phyloP scores from a whole-genome alignment of 1,284 basidiomycete species.

The Irpex sp. region DNA sequence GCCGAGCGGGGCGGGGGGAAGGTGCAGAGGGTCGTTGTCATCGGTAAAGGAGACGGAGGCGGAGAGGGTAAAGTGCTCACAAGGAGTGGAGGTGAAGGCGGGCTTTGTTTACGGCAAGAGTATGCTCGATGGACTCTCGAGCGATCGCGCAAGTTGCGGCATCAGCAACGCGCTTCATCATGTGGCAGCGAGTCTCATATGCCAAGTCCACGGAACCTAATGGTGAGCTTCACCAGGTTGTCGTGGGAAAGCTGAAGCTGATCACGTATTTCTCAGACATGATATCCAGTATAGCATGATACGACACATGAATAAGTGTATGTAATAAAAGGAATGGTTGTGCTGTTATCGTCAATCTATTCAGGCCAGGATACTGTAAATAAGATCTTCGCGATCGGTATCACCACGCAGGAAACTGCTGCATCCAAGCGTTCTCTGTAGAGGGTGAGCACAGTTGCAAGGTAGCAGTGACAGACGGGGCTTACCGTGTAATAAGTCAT shows the following conservation, averaged over 20 bases:
- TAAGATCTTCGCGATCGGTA: not conserved
- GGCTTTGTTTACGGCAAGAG: not conserved
- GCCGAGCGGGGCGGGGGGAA: constrained; percentile 52
- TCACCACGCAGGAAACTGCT: not conserved
- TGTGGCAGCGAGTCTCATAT: not conserved
- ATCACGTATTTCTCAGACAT: too few species aligned
- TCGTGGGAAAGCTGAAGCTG: too few species aligned
- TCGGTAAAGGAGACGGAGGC: not conserved
- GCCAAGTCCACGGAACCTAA: not conserved
- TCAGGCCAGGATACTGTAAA: too few species aligned
- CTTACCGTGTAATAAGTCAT: not conserved
- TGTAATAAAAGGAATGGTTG: not conserved
- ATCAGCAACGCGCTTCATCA: not conserved
- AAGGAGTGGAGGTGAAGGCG: not conserved
- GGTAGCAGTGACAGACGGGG: too few species aligned
- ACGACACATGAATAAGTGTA: not conserved
- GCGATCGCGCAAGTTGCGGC: not conserved
- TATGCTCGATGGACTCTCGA: not conserved
- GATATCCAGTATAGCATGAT: not conserved
- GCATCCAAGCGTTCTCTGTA: not conserved
- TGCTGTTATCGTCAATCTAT: not conserved
- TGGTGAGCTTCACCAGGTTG: not conserved
- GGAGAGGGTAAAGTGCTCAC: not conserved
- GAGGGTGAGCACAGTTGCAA: not conserved
- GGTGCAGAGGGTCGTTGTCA: constrained; percentile 18